Evolutionary conservation across 768 basidiomycete genomes (phyloP), one percentile per base, ranked within the genome.

Genomic region (Amanita pseudoporphyria): DNA sequence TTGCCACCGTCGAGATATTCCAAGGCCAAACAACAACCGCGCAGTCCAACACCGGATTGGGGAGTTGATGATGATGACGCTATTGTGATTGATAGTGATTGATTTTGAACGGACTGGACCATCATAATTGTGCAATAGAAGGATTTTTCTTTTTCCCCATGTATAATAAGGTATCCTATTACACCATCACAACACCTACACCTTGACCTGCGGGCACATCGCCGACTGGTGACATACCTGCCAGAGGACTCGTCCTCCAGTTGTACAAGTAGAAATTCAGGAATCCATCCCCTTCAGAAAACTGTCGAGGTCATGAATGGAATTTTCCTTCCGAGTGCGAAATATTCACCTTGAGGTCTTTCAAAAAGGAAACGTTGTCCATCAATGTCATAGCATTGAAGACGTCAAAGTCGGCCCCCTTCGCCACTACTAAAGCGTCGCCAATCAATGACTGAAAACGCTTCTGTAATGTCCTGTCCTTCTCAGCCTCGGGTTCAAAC

Each of bases 221-320:
- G 1, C 65, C 78, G n/a, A 74, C 68, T 10, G 71, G 54, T 31
- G 67, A 70, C 60, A 86, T 62, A 39, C 95, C 94, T 33, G 89
- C 81, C 50, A 98, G 68, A 2, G 80, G 74, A 12, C 79, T 68
- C 10, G 91, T 94, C 52, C 86, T 76, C 90, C 93, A 99, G 66
- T 99, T 99, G 70, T 96, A 97, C 51, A 94, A 63, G 62, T 94
- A 94, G 62, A 80, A 95, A 64, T 94, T 89, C 46, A 99, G 74
- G 63, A 84, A 77, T 1, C 96, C 96, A 60, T 95, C 89, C 3
- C 92, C 95, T 9, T 73, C 68, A n/a, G 91, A 95, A 60, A 97
- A 98, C 93, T 95, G 53, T 37, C 56, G 45, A 18, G 18, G 26
- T 18, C 45, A 52, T 49, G 33, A 46, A 19, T 49, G 36, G 53